phyloP scores from a whole-genome alignment of 345 rosid genomes.

The Lepidium sativum region DNA sequence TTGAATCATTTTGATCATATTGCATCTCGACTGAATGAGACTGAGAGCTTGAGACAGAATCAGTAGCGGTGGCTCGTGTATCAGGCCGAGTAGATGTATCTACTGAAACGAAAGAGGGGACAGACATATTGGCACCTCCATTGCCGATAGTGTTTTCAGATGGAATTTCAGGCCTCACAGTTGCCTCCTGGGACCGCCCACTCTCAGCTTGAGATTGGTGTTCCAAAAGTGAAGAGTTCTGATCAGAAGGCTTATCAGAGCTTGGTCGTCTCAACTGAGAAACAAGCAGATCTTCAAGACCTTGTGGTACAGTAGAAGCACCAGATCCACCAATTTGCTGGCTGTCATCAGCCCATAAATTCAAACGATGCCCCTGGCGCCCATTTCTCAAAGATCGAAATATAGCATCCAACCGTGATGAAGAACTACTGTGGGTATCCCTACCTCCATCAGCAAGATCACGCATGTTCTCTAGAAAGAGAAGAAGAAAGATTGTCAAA shows the following conservation, averaged over 20 bases:
- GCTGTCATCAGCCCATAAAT: conserved; percentile 86
- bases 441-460: conserved; percentile 46
- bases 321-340: conserved; percentile 68
- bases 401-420: conserved; percentile 61
- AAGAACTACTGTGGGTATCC: conserved; percentile 36
- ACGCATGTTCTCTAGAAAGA: conserved; percentile 47
- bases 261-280: conserved; percentile 74
- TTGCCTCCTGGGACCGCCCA: conserved; percentile 38
- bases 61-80: conserved; percentile 36
- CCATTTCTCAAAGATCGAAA: conserved; percentile 87
- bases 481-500: conserved; percentile 16
- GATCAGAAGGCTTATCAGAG: conserved; percentile 58
- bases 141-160: conserved; percentile 40
- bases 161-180: conserved; percentile 35
- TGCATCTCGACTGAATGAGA: conserved; percentile 82
- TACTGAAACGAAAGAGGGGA: conserved; percentile 32
- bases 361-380: conserved; percentile 78
- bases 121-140: conserved; percentile 35
- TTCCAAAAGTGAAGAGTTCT: conserved; percentile 35
- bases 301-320: conserved; percentile 67
- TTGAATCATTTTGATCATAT: conserved; percentile 75
- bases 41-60: conserved; percentile 34
- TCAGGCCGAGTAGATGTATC: conserved; percentile 43
- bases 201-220: conserved; percentile 41
- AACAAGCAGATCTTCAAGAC: conserved; percentile 87